These are phyloP conservation scores for Pythium graminicola DNA, from an alignment of 352 stramenopile species.

Conservation along the genomic window DNA sequence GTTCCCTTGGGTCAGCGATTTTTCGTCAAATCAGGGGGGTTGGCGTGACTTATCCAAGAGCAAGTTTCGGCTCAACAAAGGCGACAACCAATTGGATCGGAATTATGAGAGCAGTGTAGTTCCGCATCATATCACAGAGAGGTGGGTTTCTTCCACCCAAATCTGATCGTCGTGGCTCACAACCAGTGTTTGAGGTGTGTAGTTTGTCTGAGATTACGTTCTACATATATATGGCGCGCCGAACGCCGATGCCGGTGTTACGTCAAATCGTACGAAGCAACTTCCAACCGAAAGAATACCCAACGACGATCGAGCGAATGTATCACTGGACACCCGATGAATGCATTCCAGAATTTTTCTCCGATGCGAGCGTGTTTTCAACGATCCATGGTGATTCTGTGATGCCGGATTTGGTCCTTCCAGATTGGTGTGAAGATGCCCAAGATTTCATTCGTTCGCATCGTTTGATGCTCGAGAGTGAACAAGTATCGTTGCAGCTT, in stretches of 20 bases:
- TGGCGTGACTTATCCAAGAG: slow-evolving; percentile 89
- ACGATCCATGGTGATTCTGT: slow-evolving; percentile 60
- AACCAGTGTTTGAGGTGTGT: not conserved
- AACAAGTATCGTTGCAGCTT: slow-evolving; percentile 75
- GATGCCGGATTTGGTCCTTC: slow-evolving; percentile 71
- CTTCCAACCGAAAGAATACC: slow-evolving; percentile 94
- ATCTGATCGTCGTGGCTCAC: not conserved
- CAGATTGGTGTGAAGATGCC: slow-evolving; percentile 61
- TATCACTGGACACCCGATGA: slow-evolving; percentile 95
- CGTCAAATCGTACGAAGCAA: slow-evolving; percentile 83
- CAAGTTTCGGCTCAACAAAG: slow-evolving; percentile 95
- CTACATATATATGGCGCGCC: slow-evolving; percentile 93
- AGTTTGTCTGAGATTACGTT: slow-evolving; percentile 92
- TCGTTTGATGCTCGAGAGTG: slow-evolving; percentile 88
- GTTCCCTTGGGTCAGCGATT: slow-evolving; percentile 95
- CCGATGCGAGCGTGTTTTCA: slow-evolving; percentile 77
- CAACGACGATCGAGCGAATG: slow-evolving; percentile 82
- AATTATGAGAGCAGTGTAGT: slow-evolving; percentile 83
- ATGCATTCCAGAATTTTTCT: slow-evolving; percentile 95
- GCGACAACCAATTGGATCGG: slow-evolving; percentile 88
- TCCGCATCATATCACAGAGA: slow-evolving; percentile 94
- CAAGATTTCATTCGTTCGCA: slow-evolving; percentile 87
- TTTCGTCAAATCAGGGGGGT: slow-evolving; percentile 44
- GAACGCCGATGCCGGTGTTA: slow-evolving; percentile 83
- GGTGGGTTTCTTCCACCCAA: slow-evolving; percentile 26